These are phyloP conservation scores for Candida coleopterorum DNA, from an alignment of 805 yeast genomes.

Conservation along the genomic window DNA sequence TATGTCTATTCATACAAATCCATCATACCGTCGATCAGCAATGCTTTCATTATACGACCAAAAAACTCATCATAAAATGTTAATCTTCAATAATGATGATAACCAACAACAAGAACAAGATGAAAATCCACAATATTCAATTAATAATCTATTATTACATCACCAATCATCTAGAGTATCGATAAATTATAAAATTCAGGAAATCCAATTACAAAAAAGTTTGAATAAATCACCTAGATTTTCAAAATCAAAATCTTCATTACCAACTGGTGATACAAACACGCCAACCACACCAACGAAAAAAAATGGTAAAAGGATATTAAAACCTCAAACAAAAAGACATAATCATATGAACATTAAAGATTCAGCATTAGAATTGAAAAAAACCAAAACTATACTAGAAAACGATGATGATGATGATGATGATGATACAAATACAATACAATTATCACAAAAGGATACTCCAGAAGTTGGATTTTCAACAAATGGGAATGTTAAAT, in stretches of 20 bases:
- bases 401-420: conserved; percentile 1
- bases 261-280: background rate
- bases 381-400: conserved; percentile 18
- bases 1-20: conserved; percentile 37
- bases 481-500: conserved; percentile 44
- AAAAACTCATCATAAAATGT: conserved; percentile 30
- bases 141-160: conserved; percentile 33
- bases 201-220: conserved; percentile 14
- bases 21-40: conserved; percentile 41
- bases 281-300: conserved; percentile 6
- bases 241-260: background rate
- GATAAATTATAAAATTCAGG: conserved; percentile 24
- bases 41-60: conserved; percentile 42
- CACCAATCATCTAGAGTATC: conserved; percentile 35
- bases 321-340: conserved; percentile 14
- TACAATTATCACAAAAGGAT: background rate
- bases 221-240: conserved; percentile 6
- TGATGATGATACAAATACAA: background rate
- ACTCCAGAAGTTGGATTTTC: conserved; percentile 36
- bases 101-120: conserved; percentile 8
- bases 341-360: conserved; percentile 36
- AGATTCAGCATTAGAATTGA: conserved; percentile 36
- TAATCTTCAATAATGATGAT: conserved; percentile 23
- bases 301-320: conserved; percentile 4
- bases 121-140: conserved; percentile 36